Conservation (phyloP, 768 basidiomycete species). For the Rhodocollybia butyracea region DNA sequence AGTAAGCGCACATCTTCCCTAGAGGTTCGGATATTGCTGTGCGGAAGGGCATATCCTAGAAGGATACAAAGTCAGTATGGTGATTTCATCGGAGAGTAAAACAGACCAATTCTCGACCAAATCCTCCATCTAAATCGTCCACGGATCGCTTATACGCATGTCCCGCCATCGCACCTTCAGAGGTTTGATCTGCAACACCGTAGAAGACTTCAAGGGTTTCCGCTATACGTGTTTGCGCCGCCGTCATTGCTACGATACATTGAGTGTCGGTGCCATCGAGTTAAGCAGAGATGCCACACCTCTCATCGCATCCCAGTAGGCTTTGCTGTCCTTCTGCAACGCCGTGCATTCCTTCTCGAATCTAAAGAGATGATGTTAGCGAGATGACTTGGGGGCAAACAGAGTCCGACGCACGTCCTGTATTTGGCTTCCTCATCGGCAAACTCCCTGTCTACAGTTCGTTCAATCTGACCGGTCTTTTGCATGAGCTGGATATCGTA, state of each 20-base stretch:
- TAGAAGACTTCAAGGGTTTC: constrained; percentile 95
- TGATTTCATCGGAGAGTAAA: neutral
- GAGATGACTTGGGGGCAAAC: neutral
- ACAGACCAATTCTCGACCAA: constrained; percentile 81
- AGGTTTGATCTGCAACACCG: constrained; percentile 74
- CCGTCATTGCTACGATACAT: constrained; percentile 75
- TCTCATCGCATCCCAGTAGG: constrained; percentile 92
- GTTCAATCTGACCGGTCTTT: constrained; percentile 97
- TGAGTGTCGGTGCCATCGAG: neutral
- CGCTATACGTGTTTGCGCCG: constrained; percentile 88
- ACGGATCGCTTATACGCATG: constrained; percentile 95
- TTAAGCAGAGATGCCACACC: constrained; percentile 42
- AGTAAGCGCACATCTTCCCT: constrained; percentile 95
- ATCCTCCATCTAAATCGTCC: constrained; percentile 86
- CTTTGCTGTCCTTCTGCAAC: constrained; percentile 94
- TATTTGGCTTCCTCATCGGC: constrained; percentile 89
- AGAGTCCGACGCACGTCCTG: constrained; percentile 69
- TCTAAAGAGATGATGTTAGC: constrained; percentile 34
- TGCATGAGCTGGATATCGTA: constrained; percentile 67
- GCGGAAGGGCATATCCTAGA: constrained; percentile 88
- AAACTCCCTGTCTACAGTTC: constrained; percentile 93
- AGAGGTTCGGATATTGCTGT: constrained; percentile 94
- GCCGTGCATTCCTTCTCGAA: constrained; percentile 95
- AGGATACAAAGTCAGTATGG: neutral
- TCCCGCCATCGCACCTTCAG: constrained; percentile 94